Percentiles rank a stretch among this genome's conserved stretches.
These are phyloP conservation scores for Papiliotrema nemorosa DNA, from an alignment of 1,284 basidiomycete species.

Conservation along the genomic window DNA sequence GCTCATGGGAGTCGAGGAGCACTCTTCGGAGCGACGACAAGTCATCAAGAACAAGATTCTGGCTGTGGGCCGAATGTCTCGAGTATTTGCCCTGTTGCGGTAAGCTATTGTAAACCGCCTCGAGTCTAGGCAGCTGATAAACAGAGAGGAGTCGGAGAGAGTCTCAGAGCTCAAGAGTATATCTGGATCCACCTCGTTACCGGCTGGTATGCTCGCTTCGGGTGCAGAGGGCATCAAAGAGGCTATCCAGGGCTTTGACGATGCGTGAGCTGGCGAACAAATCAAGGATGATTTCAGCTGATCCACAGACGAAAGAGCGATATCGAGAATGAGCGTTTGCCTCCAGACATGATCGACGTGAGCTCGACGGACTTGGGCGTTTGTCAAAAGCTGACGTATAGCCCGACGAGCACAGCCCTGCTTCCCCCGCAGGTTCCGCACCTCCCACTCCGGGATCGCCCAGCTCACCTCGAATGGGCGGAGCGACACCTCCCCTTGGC, in stretches of 20 bases:
- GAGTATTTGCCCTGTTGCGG: constrained; percentile 94
- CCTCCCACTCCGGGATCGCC: constrained; percentile 34
- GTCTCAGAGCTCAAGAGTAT: constrained; percentile 95
- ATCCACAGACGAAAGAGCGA: constrained; percentile 80
- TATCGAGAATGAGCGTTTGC: constrained; percentile 96
- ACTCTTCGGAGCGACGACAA: constrained; percentile 69
- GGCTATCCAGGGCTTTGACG: constrained; percentile 88
- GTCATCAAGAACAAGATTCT: constrained; percentile 98
- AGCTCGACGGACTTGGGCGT: constrained; percentile 4
- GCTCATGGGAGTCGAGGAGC: constrained; percentile 33
- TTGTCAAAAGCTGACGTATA: constrained; percentile 6
- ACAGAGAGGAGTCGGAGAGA: constrained; percentile 93
- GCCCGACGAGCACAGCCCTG: constrained; percentile 53
- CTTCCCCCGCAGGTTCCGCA: constrained; percentile 45
- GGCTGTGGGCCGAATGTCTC: constrained; percentile 92
- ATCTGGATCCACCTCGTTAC: constrained; percentile 71
- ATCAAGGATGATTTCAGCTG: background rate
- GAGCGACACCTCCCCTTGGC: constrained; percentile 35
- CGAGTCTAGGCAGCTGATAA: constrained; percentile 1
- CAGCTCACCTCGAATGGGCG: constrained; percentile 50
- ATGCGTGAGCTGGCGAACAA: constrained; percentile 67
- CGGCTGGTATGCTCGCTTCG: constrained; percentile 79
- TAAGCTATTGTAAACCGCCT: constrained; percentile 48
- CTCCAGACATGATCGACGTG: constrained; percentile 85
- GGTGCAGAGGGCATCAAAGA: constrained; percentile 96